These are phyloP conservation scores for Chamaecrista fasciculata DNA, from an alignment of 306 rosid genomes.

Conservation along the genomic window DNA sequence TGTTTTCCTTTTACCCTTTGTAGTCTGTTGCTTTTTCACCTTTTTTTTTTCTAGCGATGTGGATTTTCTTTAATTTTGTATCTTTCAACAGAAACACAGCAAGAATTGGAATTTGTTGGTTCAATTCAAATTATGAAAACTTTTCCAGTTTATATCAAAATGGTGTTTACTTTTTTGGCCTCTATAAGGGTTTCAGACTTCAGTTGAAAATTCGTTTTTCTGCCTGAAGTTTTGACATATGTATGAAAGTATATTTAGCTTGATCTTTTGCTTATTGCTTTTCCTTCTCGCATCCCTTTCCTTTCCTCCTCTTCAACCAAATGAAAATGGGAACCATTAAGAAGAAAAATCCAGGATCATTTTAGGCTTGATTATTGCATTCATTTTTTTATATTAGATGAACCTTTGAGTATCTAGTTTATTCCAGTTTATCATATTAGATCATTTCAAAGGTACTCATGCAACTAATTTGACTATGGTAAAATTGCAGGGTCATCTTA, in stretches of 20 bases:
- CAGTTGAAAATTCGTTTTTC: background rate
- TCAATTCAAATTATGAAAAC: background rate
- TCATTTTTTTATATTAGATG: background rate
- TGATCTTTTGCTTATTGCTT: background rate
- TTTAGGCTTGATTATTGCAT: background rate
- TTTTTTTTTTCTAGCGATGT: background rate
- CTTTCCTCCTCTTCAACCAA: background rate
- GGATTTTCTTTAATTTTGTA: background rate
- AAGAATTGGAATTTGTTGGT: background rate
- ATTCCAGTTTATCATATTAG: background rate
- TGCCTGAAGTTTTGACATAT: background rate
- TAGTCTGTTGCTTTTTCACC: background rate
- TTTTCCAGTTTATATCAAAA: background rate
- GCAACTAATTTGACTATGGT: constrained; percentile 4
- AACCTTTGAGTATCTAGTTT: background rate
- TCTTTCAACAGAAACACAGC: background rate
- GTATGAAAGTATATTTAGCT: background rate
- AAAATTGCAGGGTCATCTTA: constrained; percentile 69
- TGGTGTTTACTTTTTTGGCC: background rate
- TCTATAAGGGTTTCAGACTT: background rate
- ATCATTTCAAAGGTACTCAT: background rate
- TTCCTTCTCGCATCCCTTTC: background rate
- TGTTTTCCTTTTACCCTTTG: background rate
- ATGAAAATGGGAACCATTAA: background rate
- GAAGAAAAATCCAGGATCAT: background rate